Conservation (phyloP, 2,329 filamentous ascomycete species). For the Seiridium unicorne region DNA sequence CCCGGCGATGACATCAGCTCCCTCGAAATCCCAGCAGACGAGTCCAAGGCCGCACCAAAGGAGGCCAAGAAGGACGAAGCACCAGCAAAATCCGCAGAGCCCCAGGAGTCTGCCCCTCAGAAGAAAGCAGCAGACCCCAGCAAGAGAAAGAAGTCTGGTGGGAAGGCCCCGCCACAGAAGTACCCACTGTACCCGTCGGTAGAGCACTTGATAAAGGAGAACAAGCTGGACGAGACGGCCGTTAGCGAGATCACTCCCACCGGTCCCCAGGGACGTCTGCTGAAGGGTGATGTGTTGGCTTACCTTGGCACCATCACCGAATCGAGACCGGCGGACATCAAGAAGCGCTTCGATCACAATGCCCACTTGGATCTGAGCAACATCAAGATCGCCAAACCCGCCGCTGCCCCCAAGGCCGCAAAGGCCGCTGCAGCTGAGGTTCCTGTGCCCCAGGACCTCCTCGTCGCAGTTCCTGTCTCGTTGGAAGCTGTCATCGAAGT, state of each 20-base stretch:
- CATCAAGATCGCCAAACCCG: conserved; percentile 71
- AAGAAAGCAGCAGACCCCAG: conserved; percentile 28
- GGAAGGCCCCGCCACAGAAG: conserved; percentile 60
- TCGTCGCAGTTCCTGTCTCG: conserved; percentile 74
- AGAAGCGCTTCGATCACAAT: conserved; percentile 70
- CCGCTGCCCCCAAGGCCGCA: conserved; percentile 32
- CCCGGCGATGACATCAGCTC: conserved; percentile 73
- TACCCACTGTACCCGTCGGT: conserved; percentile 83
- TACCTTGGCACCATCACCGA: conserved; percentile 78
- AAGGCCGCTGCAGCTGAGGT: conserved; percentile 33
- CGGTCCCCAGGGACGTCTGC: conserved; percentile 80
- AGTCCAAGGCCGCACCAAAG: conserved; percentile 28
- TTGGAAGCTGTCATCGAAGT: conserved; percentile 75
- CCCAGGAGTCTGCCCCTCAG: conserved; percentile 26
- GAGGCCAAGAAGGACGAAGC: conserved; percentile 26
- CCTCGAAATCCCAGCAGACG: conserved; percentile 74
- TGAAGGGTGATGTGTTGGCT: conserved; percentile 94
- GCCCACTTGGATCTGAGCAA: conserved; percentile 90
- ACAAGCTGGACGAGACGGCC: conserved; percentile 73
- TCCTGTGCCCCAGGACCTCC: conserved; percentile 44
- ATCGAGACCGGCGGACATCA: conserved; percentile 69
- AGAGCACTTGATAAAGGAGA: conserved; percentile 73
- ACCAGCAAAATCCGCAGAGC: conserved; percentile 12
- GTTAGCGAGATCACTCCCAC: conserved; percentile 81
- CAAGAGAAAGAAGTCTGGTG: conserved; percentile 32